Evolutionary conservation across 176 grass and related monocot genomes (phyloP), one percentile per base, ranked within the genome.

Genomic region (Pontederia crassipes): DNA sequence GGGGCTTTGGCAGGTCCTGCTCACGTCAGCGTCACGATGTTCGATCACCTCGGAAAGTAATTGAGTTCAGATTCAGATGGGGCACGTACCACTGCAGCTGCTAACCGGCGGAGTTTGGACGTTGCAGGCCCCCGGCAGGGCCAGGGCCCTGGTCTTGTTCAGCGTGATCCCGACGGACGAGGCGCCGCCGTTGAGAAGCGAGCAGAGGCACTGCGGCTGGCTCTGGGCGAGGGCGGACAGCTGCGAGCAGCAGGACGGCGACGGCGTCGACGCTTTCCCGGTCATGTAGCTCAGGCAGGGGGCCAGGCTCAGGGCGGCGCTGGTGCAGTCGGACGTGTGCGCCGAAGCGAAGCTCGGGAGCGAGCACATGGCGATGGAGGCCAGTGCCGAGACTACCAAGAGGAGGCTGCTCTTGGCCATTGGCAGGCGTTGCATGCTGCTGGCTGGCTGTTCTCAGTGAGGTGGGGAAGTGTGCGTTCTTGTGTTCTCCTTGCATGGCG

Each of bases 231-330:
- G 81, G 14, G 18, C 50, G 0, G 28, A 51, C 11, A 97, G 81
- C 79, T 85, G 75, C 6, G 81, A 5, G 81, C 92, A 97, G 73
- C 87, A 97, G 2, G 87, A 58, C 8, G 60, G 40, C 24, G 92
- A 73, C 28, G 79, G 73, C 49, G 59, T 10, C 28, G 84, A 76
- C 70, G 70, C 84, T 35, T 97, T 91, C 3, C 87, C 87, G 4
- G 73, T 73, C 70, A 97, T 82, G 83, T 85, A 97, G 73, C 69
- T 74, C 8, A 97, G 72, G 87, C 92, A 91, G 35, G 87, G 84
- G 4, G 81, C 85, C 70, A 97, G 50, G 87, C 71, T 58, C 46
- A 88, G 61, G 24, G 85, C 63, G 28, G 75, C 79, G 29, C 72
- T 18, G 40, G 83, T 85, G 70, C 92, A 91, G 66, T 56, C 61